phyloP scores from a whole-genome alignment of 495 filamentous ascomycete genomes.

The Clavariopsis aquatica region DNA sequence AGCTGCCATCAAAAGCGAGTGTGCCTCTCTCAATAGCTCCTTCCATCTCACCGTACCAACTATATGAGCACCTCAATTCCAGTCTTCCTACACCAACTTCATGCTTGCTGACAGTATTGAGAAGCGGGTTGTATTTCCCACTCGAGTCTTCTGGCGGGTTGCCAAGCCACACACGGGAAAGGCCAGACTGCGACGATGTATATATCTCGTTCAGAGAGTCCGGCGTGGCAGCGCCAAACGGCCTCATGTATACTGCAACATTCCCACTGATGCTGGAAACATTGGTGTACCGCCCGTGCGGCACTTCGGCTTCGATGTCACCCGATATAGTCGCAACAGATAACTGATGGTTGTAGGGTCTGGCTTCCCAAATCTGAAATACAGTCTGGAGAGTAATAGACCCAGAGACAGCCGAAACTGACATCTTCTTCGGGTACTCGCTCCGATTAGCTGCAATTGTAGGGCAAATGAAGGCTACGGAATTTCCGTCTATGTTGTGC shows the following conservation, averaged over 20 bases:
- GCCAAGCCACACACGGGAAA: not conserved
- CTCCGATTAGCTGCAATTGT: not conserved
- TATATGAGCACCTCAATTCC: not conserved
- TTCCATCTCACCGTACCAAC: constrained; percentile 22
- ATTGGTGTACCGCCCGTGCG: constrained; percentile 18
- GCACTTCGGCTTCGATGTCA: constrained; percentile 2
- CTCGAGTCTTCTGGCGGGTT: constrained; percentile 1
- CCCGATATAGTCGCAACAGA: constrained; percentile 11
- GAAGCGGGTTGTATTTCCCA: constrained; percentile 16
- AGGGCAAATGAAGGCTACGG: constrained; percentile 1
- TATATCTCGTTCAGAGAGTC: constrained; percentile 17
- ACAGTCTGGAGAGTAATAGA: not conserved
- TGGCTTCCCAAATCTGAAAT: constrained; percentile 3
- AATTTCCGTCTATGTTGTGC: constrained; percentile 9
- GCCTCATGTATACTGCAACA: not conserved
- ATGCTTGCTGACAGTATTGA: constrained; percentile 24
- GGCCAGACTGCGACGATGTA: constrained; percentile 18
- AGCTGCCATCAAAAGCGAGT: constrained; percentile 19
- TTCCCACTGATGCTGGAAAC: constrained; percentile 17
- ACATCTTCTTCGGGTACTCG: constrained; percentile 7
- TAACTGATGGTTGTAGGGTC: constrained; percentile 17
- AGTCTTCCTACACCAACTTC: constrained; percentile 12
- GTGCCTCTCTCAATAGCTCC: constrained; percentile 8
- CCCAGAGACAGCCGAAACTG: constrained; percentile 13
- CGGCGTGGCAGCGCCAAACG: constrained; percentile 3